Base-by-base conservation (phyloP, 257 asterid genomes). In the Solanum chiquidenum region DNA sequence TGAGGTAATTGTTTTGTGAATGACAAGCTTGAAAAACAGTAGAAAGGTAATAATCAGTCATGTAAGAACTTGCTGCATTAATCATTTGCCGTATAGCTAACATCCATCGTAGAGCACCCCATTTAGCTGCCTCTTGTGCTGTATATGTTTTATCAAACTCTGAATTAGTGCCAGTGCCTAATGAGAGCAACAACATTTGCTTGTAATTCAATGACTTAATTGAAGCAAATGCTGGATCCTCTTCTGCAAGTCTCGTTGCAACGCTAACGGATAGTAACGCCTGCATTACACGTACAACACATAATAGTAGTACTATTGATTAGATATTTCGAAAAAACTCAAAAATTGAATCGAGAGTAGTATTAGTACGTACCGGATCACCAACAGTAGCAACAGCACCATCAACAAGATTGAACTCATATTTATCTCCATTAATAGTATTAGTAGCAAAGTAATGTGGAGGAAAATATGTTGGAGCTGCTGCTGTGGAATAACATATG, bases 81-180 rank as follows among this genome's bases (percentile, higher is more conserved):
- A 1, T 42, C 49, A 42, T 42, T 42, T 12, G 2, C 13, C 11
- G 14, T 3, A 42, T 3, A 42, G 0, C 49, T 10, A 1, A 3
- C 44, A 42, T 10, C 46, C 46, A 42, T 42, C 3, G 62, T 0
- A 20, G 0, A 58, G 0, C 0, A 58, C 66, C 4, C 60, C 42
- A 40, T 40, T 40, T 40, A 40, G 46, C 46, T 40, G 16, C 0
- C 55, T 46, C 6, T 1, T 58, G 0, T 58, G 25, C 66, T 58
- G 66, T 58, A 20, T 58, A 8, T 58, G 66, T 58, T 58, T 58
- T 3, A 58, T 58, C 5, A 58, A 58, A 18, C 1, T 58, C 66
- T 58, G 66, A 58, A 58, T 0, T 20, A 58, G 66, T 20, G 25
- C 66, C 66, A 20, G 66, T 58, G 66, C 66, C 66, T 58, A 58